Evolutionary conservation across 139 green algal genomes (phyloP), one percentile per base, ranked within the genome.

Genomic region (Mesotaenium endlicherianum): DNA sequence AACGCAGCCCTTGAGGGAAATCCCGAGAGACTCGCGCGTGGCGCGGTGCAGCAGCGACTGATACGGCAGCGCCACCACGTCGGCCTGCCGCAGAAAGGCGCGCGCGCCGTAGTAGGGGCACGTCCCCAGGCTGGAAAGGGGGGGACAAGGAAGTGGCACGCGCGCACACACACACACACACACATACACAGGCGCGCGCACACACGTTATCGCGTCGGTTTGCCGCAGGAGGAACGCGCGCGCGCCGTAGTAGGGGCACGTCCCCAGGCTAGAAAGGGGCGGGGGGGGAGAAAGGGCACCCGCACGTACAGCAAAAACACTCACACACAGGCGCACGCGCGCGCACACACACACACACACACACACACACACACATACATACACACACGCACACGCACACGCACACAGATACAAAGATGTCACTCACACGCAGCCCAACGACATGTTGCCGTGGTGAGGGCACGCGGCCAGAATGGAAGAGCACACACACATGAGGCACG

Each of bases 61-160:
- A 57, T 99, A 99, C 38, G 96, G 96, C 41, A 96, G 79, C 42
- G 97, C 87, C 16, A 98, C 84, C 34, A 99, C 70, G 84, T 99
- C 94, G 0, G 81, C 94, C 94, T 26, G 93, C 68, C 83, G 77
- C 68, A 94, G 93, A 89, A 16, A 70, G 82, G 2, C 68, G 44
- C 96, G 90, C 2, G 91, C 83, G 17, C 89, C 93, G 81, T 98
- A 99, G 89, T 99, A 99, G 0, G 95, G 81, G 42, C 81, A 87
- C 36, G n/a, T 70, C 34, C 40, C 72, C n/a, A 87, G 31, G 1
- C 80, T 70, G 69, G n/a, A 42, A 16, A 0, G 2, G n/a, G 41
- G 38, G 34, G 3, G 92, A 81, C 5, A 67, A 16, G 16, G 2
- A 16, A 1, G 31, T 2, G 3, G 31, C 2, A 64, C 2, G 2